Percentiles rank a stretch among this genome's conserved stretches.
Evolutionary conservation across 495 filamentous ascomycete species (phyloP).

Genomic region (Bombardia bombarda): DNA sequence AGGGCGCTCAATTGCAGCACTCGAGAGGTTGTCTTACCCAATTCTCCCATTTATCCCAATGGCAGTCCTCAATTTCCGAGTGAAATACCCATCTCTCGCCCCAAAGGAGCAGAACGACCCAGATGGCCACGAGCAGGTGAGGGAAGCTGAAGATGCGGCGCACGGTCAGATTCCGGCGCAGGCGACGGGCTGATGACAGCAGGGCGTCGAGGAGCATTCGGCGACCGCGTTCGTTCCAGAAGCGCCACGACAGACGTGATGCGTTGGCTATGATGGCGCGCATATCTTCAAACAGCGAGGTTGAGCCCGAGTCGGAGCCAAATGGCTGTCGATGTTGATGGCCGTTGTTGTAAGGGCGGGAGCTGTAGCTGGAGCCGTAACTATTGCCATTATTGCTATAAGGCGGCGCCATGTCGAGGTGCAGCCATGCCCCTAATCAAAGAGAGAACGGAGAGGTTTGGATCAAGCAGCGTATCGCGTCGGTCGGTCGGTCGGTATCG

Average conservation of each 20-base stretch:
- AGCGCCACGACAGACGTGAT: conserved; percentile 22
- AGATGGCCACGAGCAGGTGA: conserved; percentile 59
- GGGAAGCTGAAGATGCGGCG: conserved; percentile 48
- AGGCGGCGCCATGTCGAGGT: conserved; percentile 18
- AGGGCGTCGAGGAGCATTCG: conserved; percentile 19
- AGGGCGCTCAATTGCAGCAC: too few species aligned
- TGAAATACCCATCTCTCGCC: conserved; percentile 76
- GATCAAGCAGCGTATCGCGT: too few species aligned
- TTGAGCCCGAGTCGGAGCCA: conserved; percentile 14
- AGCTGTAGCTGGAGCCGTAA: conserved; percentile 1
- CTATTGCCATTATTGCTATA: conserved; percentile 9
- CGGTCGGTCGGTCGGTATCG: too few species aligned
- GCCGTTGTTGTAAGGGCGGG: not conserved
- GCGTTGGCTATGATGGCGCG: conserved; percentile 19
- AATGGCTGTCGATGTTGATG: conserved; percentile 7
- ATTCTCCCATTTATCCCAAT: conserved; percentile 81
- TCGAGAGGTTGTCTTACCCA: conserved; percentile 61
- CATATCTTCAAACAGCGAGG: conserved; percentile 21
- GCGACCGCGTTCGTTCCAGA: conserved; percentile 31
- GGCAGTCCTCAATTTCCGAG: conserved; percentile 58
- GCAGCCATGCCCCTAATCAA: conserved; percentile 21
- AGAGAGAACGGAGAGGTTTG: too few species aligned
- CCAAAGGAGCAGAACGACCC: conserved; percentile 77
- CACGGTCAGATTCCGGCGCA: conserved; percentile 34
- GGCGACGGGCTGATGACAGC: conserved; percentile 18